A percentile compares a stretch with the other conserved stretches of the same genome.
Conservation (phyloP, 495 filamentous ascomycete species). For the Paragyromitra xinjiangensis region DNA sequence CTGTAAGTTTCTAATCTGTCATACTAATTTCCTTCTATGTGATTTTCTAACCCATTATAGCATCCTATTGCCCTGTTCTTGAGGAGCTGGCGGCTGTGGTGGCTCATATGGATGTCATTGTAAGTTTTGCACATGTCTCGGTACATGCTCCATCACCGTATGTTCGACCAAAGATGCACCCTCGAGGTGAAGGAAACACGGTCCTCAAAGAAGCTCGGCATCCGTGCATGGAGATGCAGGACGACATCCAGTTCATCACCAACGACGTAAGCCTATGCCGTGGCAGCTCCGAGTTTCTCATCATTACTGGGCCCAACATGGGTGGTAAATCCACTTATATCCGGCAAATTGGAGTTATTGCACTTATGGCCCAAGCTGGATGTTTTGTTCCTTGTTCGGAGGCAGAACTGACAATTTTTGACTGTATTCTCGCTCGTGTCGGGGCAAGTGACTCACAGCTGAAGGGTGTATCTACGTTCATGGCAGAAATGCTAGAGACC, state of each 20-base stretch:
- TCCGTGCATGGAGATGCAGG: conserved; percentile 99
- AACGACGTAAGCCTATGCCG: conserved; percentile 91
- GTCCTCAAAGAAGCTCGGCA: conserved; percentile 92
- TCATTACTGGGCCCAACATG: conserved; percentile 99
- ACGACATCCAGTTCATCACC: conserved; percentile 97
- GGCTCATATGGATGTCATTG: conserved; percentile 95
- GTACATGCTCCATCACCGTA: conserved; percentile 93
- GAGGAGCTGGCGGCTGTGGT: conserved; percentile 88
- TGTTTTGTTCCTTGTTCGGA: conserved; percentile 94
- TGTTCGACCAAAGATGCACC: conserved; percentile 89
- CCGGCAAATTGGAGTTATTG: conserved; percentile 95
- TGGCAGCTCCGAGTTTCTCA: conserved; percentile 85
- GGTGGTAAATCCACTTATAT: conserved; percentile 99
- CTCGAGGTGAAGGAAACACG: conserved; percentile 87
- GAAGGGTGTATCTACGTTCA: conserved; percentile 98
- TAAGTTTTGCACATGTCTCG: conserved; percentile 91
- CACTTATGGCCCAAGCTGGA: conserved; percentile 95
- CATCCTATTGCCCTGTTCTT: conserved; percentile 92
- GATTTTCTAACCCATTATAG: conserved; percentile 52
- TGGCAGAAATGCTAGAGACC: conserved; percentile 99
- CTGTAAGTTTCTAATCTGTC: conserved; percentile 36
- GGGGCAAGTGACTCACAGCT: conserved; percentile 95
- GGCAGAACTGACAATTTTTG: conserved; percentile 94
- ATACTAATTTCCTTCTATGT: background rate
- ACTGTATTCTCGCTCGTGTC: conserved; percentile 96